Conservation (phyloP, 2,329 filamentous ascomycete species). For the Drechslera avenae region DNA sequence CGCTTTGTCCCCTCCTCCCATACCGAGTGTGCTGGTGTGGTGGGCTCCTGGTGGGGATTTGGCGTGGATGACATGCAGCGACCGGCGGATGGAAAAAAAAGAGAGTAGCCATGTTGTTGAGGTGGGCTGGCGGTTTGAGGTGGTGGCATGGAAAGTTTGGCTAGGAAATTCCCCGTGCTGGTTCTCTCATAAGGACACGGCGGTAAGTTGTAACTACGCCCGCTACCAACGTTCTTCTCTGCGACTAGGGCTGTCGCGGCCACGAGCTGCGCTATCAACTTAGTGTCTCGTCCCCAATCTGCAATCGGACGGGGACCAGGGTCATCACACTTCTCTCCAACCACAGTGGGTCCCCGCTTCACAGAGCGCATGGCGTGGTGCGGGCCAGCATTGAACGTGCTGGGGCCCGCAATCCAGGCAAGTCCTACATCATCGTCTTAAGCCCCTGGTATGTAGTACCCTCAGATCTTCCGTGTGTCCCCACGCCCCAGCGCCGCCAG, state of each 20-base stretch:
- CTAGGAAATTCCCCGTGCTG: neutral
- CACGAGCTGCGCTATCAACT: conserved; percentile 10
- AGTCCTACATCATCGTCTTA: conserved; percentile 33
- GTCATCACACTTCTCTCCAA: conserved; percentile 7
- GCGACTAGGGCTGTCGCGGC: conserved; percentile 4
- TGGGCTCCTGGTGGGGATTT: neutral
- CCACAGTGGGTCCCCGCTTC: conserved; percentile 22
- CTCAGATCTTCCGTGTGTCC: conserved; percentile 7
- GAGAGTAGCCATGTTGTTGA: neutral
- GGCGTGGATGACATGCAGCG: conserved; percentile 1
- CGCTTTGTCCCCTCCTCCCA: conserved; percentile 7
- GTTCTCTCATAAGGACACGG: neutral
- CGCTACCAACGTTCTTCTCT: conserved; percentile 6
- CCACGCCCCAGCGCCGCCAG: conserved; percentile 1
- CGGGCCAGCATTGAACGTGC: conserved; percentile 15
- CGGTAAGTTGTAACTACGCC: conserved; percentile 1
- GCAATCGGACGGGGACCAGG: conserved; percentile 15
- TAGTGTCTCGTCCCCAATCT: conserved; percentile 2
- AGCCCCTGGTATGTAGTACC: conserved; percentile 14
- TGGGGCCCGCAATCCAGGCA: conserved; percentile 3
- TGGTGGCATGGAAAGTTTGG: neutral
- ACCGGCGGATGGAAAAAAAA: neutral
- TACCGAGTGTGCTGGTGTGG: conserved; percentile 1
- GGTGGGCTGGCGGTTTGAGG: neutral
- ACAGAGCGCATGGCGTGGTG: conserved; percentile 12